phyloP scores from a whole-genome alignment of 1,139 yeast species.

The Geotrichum klebahnii region DNA sequence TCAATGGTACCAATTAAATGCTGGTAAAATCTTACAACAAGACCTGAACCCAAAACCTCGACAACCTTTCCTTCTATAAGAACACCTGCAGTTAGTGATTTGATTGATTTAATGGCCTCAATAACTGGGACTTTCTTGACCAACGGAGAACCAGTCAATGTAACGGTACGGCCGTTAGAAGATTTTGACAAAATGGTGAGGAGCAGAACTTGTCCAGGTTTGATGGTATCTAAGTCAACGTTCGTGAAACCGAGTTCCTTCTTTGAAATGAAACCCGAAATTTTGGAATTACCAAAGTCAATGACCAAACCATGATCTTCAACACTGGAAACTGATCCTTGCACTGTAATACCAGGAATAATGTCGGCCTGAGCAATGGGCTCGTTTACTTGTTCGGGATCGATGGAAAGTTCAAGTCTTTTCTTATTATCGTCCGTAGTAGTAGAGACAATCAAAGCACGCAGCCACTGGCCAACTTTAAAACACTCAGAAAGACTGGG shows the following conservation, averaged over 20 bases:
- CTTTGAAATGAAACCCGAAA: constrained; percentile 72
- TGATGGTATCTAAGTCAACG: constrained; percentile 39
- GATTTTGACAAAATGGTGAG: constrained; percentile 35
- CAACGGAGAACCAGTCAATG: constrained; percentile 47
- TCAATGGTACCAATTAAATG: constrained; percentile 68
- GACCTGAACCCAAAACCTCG: constrained; percentile 57
- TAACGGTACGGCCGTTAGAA: constrained; percentile 57
- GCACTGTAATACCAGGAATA: constrained; percentile 58
- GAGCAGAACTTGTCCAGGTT: constrained; percentile 43
- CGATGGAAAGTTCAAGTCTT: constrained; percentile 68
- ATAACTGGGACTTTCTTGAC: constrained; percentile 47
- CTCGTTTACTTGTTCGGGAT: constrained; percentile 68
- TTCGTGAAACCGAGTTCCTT: constrained; percentile 48
- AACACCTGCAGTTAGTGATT: constrained; percentile 80
- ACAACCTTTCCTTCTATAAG: constrained; percentile 70
- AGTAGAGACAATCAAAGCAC: constrained; percentile 57
- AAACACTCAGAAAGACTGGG: constrained; percentile 55
- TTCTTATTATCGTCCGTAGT: constrained; percentile 45
- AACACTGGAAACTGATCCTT: constrained; percentile 68
- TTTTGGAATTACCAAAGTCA: constrained; percentile 53
- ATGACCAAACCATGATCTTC: constrained; percentile 90
- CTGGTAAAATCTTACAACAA: constrained; percentile 62
- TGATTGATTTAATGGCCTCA: constrained; percentile 61
- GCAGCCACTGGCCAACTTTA: constrained; percentile 75
- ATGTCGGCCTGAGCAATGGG: constrained; percentile 67